Evolutionary conservation across 1,284 basidiomycete genomes (phyloP), one percentile per base, ranked within the genome.

Genomic region (Volvariella volvacea): DNA sequence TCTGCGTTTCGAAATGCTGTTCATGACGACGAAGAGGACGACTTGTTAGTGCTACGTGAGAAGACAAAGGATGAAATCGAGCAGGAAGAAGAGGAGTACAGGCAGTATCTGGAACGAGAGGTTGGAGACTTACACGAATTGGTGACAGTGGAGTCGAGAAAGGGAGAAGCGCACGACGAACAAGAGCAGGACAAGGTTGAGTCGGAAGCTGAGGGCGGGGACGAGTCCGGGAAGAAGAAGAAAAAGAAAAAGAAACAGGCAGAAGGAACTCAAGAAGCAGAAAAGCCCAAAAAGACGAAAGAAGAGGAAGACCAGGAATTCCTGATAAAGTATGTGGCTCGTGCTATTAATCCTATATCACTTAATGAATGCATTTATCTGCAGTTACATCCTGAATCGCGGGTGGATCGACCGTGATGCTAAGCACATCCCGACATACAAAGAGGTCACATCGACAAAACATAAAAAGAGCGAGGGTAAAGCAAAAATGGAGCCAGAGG

Each of bases 331-430:
- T 96, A 57, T 55, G 82, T 72, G 1, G 12, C 20, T 22, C 15
- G 48, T 48, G 22, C 34, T 45, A 47, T 17, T 25, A 41, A 37
- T 3, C 14, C 14, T 34, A 36, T 7, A 28, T 28, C 6, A 28
- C 22, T 28, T 41, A 20, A 20, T 40, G 12, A 32, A 30, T 44
- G 28, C 30, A 43, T 42, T 41, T n/a, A n/a, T n/a, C 25, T 33
- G 2, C 51, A 95, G 92, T 63, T 97, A 95, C 62, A 95, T 97
- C 50, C 70, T 95, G 16, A 92, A 93, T 61, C 88, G 93, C 31
- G 93, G 93, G 1, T 97, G 93, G 93, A 83, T 97, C 46, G 93
- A 96, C 64, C 78, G 77, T 42, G 72, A 80, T 2, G 66, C 72
- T 7, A 71, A 76, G 19, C 82, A 80, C 45, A 68, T 92, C 3